Evolutionary conservation across 805 yeast species (phyloP).

Genomic region (Monosporozyma yasuniensis): DNA sequence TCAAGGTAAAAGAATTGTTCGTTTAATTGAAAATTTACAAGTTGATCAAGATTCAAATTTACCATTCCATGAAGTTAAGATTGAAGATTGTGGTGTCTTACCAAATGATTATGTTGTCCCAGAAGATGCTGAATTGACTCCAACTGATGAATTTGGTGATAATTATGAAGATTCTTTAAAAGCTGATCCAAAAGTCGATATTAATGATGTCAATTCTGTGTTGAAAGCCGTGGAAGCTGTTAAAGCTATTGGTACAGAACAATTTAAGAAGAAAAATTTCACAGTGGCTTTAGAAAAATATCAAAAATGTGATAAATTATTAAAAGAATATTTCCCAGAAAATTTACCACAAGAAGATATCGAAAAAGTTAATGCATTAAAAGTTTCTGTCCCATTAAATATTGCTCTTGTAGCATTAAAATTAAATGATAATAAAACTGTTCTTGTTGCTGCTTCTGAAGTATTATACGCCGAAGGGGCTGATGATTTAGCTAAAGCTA

Average conservation of each 20-base stretch:
- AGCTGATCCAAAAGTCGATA: constrained; percentile 62
- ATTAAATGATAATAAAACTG: constrained; percentile 43
- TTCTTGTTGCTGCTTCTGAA: constrained; percentile 50
- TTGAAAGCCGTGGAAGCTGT: constrained; percentile 53
- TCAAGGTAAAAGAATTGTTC: constrained; percentile 62
- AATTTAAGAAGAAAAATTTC: constrained; percentile 57
- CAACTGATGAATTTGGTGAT: constrained; percentile 80
- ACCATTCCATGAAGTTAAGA: constrained; percentile 62
- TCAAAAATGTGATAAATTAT: constrained; percentile 58
- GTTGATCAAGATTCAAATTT: constrained; percentile 55
- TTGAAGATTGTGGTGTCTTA: constrained; percentile 71
- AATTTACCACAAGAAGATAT: constrained; percentile 45
- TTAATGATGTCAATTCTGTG: constrained; percentile 54
- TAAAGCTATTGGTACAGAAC: constrained; percentile 70
- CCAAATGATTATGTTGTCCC: constrained; percentile 48
- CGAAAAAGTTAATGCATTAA: constrained; percentile 42
- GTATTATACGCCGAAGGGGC: constrained; percentile 54
- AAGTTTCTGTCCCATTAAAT: constrained; percentile 59
- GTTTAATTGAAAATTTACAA: constrained; percentile 63
- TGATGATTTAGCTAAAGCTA: constrained; percentile 63
- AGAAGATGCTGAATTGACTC: constrained; percentile 34
- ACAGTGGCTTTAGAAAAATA: constrained; percentile 58
- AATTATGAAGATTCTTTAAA: constrained; percentile 63
- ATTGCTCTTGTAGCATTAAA: constrained; percentile 68
- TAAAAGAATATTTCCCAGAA: constrained; percentile 60